Conservation (phyloP, 768 basidiomycete species). For the Hortiboletus flavorubellus region DNA sequence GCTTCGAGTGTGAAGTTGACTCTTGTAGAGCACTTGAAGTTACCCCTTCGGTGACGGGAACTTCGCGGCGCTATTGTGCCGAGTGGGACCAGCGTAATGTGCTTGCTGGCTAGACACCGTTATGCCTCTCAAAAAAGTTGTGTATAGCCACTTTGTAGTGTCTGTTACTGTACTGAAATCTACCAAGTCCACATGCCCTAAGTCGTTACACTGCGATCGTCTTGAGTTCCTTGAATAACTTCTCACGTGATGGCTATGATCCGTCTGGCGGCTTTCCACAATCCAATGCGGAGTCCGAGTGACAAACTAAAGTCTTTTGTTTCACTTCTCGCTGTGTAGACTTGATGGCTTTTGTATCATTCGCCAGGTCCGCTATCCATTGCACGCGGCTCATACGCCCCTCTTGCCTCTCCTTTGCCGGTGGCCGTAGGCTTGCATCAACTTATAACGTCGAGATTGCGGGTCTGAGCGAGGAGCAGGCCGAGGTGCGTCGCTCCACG, state of each 20-base stretch:
- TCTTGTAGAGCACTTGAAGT: too few relatives aligned
- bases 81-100: too few relatives aligned
- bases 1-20: too few relatives aligned
- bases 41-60: too few relatives aligned
- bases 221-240: too few relatives aligned
- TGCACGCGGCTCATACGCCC: slow-evolving; percentile 1
- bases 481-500: slow-evolving; percentile 51
- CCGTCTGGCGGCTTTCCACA: neutral
- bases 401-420: neutral
- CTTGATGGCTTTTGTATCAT: slow-evolving; percentile 13
- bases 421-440: slow-evolving; percentile 31
- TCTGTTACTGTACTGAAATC: too few relatives aligned
- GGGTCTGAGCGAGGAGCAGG: slow-evolving; percentile 76
- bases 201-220: too few relatives aligned
- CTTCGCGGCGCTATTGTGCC: too few relatives aligned
- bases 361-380: slow-evolving; percentile 10
- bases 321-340: neutral
- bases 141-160: too few relatives aligned
- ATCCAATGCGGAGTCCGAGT: neutral
- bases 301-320: neutral
- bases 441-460: slow-evolving; percentile 73
- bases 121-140: too few relatives aligned
- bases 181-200: too few relatives aligned
- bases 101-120: too few relatives aligned
- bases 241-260: slow-evolving; percentile 5